phyloP scores from a whole-genome alignment of 73 alveolate species.

The Paramecium pentaurelia region DNA sequence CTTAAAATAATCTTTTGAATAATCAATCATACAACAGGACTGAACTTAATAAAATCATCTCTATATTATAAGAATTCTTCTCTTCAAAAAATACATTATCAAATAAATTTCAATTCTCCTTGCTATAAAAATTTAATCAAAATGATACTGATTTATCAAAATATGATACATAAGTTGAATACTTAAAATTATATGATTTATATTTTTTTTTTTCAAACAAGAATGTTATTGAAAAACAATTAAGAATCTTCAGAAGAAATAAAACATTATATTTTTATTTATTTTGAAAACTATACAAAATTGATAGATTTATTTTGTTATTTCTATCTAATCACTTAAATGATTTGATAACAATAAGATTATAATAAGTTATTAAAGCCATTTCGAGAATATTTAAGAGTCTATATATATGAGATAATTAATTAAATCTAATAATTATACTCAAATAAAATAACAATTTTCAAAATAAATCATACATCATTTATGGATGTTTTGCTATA shows the following conservation, averaged over 20 bases:
- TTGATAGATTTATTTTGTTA: background rate
- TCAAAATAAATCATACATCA: background rate
- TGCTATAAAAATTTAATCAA: background rate
- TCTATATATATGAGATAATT: background rate
- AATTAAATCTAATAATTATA: background rate
- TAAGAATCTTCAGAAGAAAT: background rate
- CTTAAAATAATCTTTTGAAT: background rate
- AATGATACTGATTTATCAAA: background rate
- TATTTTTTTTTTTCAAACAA: background rate
- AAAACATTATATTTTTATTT: background rate
- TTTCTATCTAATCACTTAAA: background rate
- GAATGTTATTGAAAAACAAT: background rate
- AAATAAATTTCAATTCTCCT: background rate
- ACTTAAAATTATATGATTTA: background rate
- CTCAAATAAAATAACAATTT: background rate
- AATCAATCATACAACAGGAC: background rate
- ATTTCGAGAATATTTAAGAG: background rate
- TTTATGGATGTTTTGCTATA: background rate
- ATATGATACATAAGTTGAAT: background rate
- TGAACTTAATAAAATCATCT: background rate
- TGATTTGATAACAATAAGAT: background rate
- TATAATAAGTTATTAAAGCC: background rate
- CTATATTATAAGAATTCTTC: background rate
- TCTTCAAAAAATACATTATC: background rate
- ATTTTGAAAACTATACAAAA: background rate